phyloP scores from a whole-genome alignment of 1,284 basidiomycete genomes.

The Fomitopsis schrenkii region DNA sequence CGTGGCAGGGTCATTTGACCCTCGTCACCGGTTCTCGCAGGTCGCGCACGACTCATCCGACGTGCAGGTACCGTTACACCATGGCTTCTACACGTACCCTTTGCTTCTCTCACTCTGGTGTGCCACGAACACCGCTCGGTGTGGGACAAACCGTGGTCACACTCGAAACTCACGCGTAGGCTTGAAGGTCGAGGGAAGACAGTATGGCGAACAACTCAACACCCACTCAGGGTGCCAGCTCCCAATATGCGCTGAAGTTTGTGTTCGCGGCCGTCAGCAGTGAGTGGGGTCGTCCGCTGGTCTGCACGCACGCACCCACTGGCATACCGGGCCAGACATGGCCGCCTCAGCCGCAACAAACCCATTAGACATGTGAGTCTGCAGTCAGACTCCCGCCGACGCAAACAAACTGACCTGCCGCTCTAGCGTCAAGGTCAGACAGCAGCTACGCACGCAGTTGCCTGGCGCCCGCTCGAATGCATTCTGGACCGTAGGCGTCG shows the following conservation, averaged over 20 bases:
- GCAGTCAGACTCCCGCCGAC: too few species aligned
- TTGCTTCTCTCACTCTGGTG: not conserved
- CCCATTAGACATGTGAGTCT: conserved; percentile 33
- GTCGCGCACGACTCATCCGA: not conserved
- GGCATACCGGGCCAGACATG: conserved; percentile 25
- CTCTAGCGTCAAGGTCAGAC: conserved; percentile 23
- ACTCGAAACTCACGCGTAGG: not conserved
- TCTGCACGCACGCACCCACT: not conserved
- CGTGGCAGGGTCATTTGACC: not conserved
- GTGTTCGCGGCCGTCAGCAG: conserved; percentile 29
- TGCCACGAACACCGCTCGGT: not conserved
- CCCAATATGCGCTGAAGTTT: conserved; percentile 29
- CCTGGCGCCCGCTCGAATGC: conserved; percentile 27
- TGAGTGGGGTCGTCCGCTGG: conserved; percentile 6
- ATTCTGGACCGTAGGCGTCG: conserved; percentile 32
- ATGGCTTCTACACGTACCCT: not conserved
- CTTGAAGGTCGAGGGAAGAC: not conserved
- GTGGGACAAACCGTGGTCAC: not conserved
- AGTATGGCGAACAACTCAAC: not conserved
- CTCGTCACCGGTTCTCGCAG: not conserved
- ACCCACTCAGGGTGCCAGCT: not conserved
- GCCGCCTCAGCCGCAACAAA: conserved; percentile 34
- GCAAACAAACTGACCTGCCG: not conserved
- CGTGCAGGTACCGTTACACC: not conserved
- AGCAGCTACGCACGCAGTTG: conserved; percentile 32